These are phyloP conservation scores for Triticum aestivum DNA, from an alignment of 176 grass and related monocot species.

Conservation along the genomic window IWGSC_CS_RefSeq_v2.1 NC_057808.1:558392453-558392952, in stretches of 20 bases:
- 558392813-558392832: constrained; percentile 43
- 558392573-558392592: constrained; percentile 23
- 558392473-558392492: constrained; percentile 1
- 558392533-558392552: constrained; percentile 29
- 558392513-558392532: constrained; percentile 31
- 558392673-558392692: constrained; percentile 66
- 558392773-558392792: constrained; percentile 52
- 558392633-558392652: constrained; percentile 42
- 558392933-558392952: constrained; percentile 62
- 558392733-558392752: constrained; percentile 63
- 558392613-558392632: constrained; percentile 31
- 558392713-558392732: constrained; percentile 45
- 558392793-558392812: constrained; percentile 44
- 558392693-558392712: constrained; percentile 48
- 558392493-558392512: not conserved
- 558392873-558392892: constrained; percentile 51
- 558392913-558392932: constrained; percentile 27
- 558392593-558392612: constrained; percentile 55
- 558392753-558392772: constrained; percentile 67
- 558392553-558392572: constrained; percentile 21
- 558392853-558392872: constrained; percentile 68
- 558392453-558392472: constrained; percentile 44
- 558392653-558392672: constrained; percentile 71
- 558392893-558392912: constrained; percentile 47
- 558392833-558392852: constrained; percentile 71